A percentile compares a stretch with the other conserved stretches of the same genome.
phyloP scores from a whole-genome alignment of 306 rosid genomes.

The Acmispon strigosus region DNA sequence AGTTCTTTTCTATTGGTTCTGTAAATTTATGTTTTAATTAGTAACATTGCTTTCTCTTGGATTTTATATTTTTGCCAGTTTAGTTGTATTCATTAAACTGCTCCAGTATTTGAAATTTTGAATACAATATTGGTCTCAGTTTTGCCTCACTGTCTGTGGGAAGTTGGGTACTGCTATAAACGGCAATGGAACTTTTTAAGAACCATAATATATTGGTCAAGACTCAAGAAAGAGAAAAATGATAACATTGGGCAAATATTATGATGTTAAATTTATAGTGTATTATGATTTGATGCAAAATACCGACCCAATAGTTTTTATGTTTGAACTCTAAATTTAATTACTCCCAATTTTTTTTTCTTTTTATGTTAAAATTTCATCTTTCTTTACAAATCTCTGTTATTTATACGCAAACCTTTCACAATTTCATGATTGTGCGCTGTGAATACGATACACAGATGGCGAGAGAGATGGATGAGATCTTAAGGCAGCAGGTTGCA shows the following conservation, averaged over 20 bases:
- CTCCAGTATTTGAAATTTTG: neutral
- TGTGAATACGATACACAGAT: constrained; percentile 50
- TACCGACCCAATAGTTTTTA: neutral
- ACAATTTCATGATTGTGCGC: neutral
- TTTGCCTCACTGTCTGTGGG: neutral
- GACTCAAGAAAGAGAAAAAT: neutral
- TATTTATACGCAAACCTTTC: too few relatives aligned
- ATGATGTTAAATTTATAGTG: neutral
- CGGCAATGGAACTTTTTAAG: neutral
- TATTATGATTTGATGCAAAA: neutral
- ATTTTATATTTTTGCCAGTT: neutral
- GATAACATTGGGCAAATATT: neutral
- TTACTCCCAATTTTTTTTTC: neutral
- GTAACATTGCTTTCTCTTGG: neutral
- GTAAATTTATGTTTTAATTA: neutral
- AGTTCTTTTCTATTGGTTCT: neutral
- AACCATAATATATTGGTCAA: neutral
- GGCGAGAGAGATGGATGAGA: constrained; percentile 93
- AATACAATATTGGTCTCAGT: neutral
- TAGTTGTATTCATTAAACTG: constrained; percentile 2
- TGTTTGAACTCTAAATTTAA: too few relatives aligned
- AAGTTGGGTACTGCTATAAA: neutral
- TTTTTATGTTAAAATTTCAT: neutral
- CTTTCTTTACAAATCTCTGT: neutral
- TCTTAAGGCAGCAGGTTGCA: constrained; percentile 56